A percentile compares a stretch with the other conserved stretches of the same genome.
Conservation (phyloP, 2,329 filamentous ascomycete genomes). For the Volutella citrinella region DNA sequence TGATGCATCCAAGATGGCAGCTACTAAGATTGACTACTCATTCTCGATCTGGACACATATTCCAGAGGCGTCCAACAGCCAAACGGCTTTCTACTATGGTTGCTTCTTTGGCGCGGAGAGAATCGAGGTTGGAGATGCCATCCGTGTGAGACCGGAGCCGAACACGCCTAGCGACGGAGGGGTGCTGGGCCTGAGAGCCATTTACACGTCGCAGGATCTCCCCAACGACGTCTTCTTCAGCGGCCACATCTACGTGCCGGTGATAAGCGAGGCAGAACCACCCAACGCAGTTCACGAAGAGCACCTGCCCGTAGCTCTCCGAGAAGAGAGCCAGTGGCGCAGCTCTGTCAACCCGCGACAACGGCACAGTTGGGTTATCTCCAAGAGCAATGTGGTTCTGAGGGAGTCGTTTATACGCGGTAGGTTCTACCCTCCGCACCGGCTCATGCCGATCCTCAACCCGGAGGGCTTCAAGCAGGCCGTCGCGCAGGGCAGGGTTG, state of each 20-base stretch:
- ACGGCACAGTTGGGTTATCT: conserved; percentile 38
- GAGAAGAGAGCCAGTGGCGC: conserved; percentile 39
- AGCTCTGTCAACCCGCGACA: conserved; percentile 29
- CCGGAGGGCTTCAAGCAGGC: conserved; percentile 35
- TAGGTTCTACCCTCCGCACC: conserved; percentile 56
- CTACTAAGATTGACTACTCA: conserved; percentile 45
- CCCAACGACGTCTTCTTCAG: conserved; percentile 38
- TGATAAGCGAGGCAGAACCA: conserved; percentile 22
- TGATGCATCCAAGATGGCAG: conserved; percentile 51
- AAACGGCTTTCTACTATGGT: conserved; percentile 40
- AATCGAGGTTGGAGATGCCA: conserved; percentile 44
- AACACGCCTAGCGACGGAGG: conserved; percentile 28
- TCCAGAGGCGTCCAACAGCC: conserved; percentile 27
- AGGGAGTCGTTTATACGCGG: conserved; percentile 49
- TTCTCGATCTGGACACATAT: conserved; percentile 46
- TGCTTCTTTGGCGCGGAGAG: conserved; percentile 51
- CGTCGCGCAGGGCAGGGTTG: conserved; percentile 36
- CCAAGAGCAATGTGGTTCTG: conserved; percentile 44
- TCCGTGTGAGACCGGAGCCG: conserved; percentile 45
- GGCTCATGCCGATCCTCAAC: conserved; percentile 50
- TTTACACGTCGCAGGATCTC: conserved; percentile 35
- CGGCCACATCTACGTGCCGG: conserved; percentile 38
- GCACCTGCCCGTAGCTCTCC: conserved; percentile 38
- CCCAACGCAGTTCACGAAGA: conserved; percentile 33
- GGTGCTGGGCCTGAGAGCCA: conserved; percentile 38